Conservation (phyloP, 2,329 filamentous ascomycete genomes). For the Beauveria varroae region DNA sequence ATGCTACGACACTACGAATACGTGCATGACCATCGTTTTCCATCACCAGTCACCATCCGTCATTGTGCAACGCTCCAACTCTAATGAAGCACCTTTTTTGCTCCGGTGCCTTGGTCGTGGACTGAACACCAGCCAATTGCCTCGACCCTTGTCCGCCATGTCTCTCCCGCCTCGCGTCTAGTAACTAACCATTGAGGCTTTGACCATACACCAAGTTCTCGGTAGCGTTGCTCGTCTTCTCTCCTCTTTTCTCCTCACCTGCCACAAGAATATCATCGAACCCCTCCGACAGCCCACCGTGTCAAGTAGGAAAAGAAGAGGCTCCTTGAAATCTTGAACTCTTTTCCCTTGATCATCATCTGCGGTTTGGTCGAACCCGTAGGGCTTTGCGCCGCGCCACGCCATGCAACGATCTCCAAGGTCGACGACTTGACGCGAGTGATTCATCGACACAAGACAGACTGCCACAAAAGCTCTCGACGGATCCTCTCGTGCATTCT, state of each 20-base stretch:
- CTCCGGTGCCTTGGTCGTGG: too few relatives aligned
- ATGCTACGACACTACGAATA: neutral
- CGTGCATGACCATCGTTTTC: neutral
- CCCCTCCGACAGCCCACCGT: too few relatives aligned
- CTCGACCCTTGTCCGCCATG: neutral
- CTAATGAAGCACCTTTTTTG: too few relatives aligned
- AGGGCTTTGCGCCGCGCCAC: neutral
- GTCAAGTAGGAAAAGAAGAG: too few relatives aligned
- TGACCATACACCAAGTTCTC: too few relatives aligned
- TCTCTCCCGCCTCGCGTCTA: neutral
- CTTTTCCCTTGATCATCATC: neutral
- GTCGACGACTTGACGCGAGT: neutral
- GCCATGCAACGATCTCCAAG: conserved; percentile 4
- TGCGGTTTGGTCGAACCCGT: neutral
- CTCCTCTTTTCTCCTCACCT: neutral
- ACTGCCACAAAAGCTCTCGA: too few relatives aligned
- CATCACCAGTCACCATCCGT: neutral
- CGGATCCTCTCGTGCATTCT: too few relatives aligned
- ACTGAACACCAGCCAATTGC: too few relatives aligned
- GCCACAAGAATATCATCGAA: too few relatives aligned
- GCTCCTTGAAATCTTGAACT: too few relatives aligned
- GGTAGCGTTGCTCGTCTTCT: neutral
- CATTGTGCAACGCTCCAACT: too few relatives aligned
- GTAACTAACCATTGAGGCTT: neutral
- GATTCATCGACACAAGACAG: neutral